Evolutionary conservation across 2,329 filamentous ascomycete species (phyloP).

Genomic region (Coniochaeta pulveracea): DNA sequence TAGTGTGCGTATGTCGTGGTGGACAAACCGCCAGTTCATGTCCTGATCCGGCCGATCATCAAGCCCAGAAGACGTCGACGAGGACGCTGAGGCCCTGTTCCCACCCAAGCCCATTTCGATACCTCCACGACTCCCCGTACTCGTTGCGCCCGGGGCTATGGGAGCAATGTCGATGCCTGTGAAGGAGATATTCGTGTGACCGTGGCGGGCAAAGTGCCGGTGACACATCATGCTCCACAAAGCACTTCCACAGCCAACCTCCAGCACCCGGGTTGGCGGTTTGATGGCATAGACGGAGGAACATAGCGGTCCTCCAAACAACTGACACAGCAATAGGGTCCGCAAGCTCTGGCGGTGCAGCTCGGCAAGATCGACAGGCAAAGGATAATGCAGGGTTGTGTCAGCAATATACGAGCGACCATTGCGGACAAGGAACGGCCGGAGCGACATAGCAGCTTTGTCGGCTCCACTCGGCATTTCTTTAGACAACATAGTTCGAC

Average conservation of each 20-base stretch:
- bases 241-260: slow-evolving; percentile 77
- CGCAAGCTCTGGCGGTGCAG: slow-evolving; percentile 79
- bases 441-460: slow-evolving; percentile 17
- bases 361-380: slow-evolving; percentile 79
- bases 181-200: slow-evolving; percentile 61
- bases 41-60: slow-evolving; percentile 47
- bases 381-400: slow-evolving; percentile 60
- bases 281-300: slow-evolving; percentile 54
- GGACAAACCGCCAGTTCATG: slow-evolving; percentile 80
- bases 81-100: slow-evolving; percentile 6
- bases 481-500: slow-evolving; percentile 35
- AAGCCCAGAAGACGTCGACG: slow-evolving; percentile 5
- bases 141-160: slow-evolving; percentile 14
- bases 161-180: slow-evolving; percentile 75
- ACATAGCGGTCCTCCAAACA: slow-evolving; percentile 73
- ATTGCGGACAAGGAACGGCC: slow-evolving; percentile 60
- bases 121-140: slow-evolving; percentile 3
- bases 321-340: slow-evolving; percentile 68
- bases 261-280: slow-evolving; percentile 67
- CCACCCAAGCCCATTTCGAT: neutral
- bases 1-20: slow-evolving; percentile 67
- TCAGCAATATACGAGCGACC: slow-evolving; percentile 78
- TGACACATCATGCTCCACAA: slow-evolving; percentile 89
- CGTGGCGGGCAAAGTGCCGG: slow-evolving; percentile 60
- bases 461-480: slow-evolving; percentile 34